Percentiles rank a stretch among this genome's conserved stretches.
Evolutionary conservation across 352 stramenopile genomes (phyloP).

Genomic region (Plasmopara muralis): DNA sequence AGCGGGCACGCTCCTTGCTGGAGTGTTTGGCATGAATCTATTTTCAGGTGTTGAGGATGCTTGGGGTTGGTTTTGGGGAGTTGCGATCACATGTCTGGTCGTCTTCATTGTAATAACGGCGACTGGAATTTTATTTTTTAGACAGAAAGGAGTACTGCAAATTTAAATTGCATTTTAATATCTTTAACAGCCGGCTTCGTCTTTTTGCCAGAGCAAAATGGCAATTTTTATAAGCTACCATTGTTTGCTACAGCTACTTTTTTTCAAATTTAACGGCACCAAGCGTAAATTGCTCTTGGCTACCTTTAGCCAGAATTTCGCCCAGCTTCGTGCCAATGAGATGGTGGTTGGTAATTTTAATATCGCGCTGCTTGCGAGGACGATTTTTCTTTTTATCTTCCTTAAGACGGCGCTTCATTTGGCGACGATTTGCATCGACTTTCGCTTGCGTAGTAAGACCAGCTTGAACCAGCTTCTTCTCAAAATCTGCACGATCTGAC

Average conservation of each 20-base stretch:
- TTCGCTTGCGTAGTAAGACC: constrained; percentile 79
- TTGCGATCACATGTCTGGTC: constrained; percentile 26
- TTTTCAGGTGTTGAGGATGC: constrained; percentile 21
- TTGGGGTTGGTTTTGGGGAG: constrained; percentile 22
- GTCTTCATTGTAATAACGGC: constrained; percentile 5
- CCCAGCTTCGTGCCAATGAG: constrained; percentile 82
- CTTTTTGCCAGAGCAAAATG: no score
- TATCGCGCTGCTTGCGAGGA: constrained; percentile 76
- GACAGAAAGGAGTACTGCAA: constrained; percentile 26
- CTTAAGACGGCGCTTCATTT: constrained; percentile 75
- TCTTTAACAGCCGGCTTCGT: no score
- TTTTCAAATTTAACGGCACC: constrained; percentile 80
- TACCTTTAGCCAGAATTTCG: constrained; percentile 72
- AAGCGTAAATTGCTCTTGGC: constrained; percentile 74
- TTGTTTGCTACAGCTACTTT: constrained; percentile 36
- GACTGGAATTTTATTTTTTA: constrained; percentile 12
- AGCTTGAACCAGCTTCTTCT: constrained; percentile 73
- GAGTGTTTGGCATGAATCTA: constrained; percentile 34
- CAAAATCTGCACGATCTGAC: constrained; percentile 65
- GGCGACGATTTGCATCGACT: constrained; percentile 67
- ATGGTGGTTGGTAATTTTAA: constrained; percentile 87
- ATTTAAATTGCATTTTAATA: constrained; percentile 13
- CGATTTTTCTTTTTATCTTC: constrained; percentile 80
- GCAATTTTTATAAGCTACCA: no score
- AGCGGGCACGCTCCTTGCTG: constrained; percentile 24